Evolutionary conservation across 2,329 filamentous ascomycete species (phyloP).

Genomic region (Trichoderma simmonsii): DNA sequence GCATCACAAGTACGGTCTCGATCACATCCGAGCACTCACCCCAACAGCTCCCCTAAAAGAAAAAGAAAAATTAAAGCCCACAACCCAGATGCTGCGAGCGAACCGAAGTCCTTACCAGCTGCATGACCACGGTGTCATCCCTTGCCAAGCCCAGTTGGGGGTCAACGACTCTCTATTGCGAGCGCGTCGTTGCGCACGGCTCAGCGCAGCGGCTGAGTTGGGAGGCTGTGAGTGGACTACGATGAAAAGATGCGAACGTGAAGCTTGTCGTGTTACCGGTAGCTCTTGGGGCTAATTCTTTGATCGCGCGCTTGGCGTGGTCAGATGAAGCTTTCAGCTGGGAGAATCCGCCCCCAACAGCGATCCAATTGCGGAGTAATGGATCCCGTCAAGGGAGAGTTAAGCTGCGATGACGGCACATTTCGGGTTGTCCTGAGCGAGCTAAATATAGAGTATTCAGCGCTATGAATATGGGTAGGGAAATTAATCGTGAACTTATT

Average conservation of each 20-base stretch:
- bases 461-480: background rate
- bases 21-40: background rate
- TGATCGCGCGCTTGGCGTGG: background rate
- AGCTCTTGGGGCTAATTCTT: background rate
- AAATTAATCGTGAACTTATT: background rate
- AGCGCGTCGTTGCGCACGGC: background rate
- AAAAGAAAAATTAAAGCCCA: background rate
- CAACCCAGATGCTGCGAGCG: background rate
- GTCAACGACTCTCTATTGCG: background rate
- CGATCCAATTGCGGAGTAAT: background rate
- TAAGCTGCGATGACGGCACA: background rate
- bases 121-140: background rate
- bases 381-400: background rate
- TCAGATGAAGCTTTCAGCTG: conserved; percentile 10
- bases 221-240: background rate
- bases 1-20: background rate
- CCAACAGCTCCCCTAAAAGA: background rate
- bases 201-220: background rate
- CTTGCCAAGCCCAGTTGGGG: background rate
- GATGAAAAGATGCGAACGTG: background rate
- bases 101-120: background rate
- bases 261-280: background rate
- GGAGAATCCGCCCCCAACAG: background rate
- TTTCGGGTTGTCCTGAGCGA: background rate
- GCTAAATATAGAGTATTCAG: background rate